Conservation (phyloP, 2,329 filamentous ascomycete genomes). For the Alternaria sp. region DNA sequence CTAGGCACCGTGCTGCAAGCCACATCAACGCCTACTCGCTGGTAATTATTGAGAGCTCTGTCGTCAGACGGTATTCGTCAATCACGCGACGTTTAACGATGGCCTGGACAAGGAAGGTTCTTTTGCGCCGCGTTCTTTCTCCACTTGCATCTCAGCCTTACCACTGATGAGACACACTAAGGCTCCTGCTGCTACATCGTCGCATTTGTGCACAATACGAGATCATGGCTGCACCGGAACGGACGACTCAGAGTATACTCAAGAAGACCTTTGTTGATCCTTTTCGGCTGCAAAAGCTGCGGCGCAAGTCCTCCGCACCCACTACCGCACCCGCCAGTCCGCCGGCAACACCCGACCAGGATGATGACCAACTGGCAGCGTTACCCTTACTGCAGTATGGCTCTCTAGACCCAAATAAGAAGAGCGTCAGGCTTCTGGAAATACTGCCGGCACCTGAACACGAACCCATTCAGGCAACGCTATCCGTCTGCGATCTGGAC, state of each 20-base stretch:
- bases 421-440: slow-evolving; percentile 13
- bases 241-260: neutral
- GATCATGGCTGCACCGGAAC: neutral
- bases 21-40: neutral
- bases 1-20: neutral
- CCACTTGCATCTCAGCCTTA: neutral
- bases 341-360: neutral
- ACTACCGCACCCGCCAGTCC: neutral
- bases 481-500: slow-evolving; percentile 12
- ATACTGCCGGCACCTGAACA: slow-evolving; percentile 7
- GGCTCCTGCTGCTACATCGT: neutral
- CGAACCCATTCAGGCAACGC: slow-evolving; percentile 2
- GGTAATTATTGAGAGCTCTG: too few relatives aligned
- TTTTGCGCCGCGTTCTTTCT: neutral
- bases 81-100: neutral
- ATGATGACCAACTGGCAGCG: neutral
- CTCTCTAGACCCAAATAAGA: slow-evolving; percentile 6
- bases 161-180: neutral
- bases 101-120: neutral
- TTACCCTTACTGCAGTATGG: slow-evolving; percentile 8
- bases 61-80: neutral
- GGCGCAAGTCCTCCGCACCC: neutral
- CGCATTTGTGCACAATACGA: neutral
- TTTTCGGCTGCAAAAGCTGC: slow-evolving; percentile 2
- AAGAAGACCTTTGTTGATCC: slow-evolving; percentile 9